Evolutionary conservation across 139 green algal genomes (phyloP).

Genomic region (Desmodesmus armatus): DNA sequence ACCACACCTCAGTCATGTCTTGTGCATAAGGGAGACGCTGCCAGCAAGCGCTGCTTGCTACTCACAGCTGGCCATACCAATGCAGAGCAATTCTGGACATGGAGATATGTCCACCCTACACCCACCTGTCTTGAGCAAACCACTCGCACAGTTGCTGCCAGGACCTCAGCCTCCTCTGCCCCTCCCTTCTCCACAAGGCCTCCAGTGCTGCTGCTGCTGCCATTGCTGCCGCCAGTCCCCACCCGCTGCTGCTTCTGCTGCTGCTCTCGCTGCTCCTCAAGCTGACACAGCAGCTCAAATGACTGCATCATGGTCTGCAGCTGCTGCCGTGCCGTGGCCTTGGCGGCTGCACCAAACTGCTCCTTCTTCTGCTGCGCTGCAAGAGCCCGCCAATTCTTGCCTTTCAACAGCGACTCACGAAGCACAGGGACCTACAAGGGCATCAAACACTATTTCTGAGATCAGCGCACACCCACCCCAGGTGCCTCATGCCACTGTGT

Average conservation of each 20-base stretch:
- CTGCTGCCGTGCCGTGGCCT: slow-evolving; percentile 47
- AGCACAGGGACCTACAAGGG: slow-evolving; percentile 66
- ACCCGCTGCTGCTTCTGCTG: neutral
- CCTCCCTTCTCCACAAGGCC: slow-evolving; percentile 8
- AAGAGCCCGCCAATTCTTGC: slow-evolving; percentile 66
- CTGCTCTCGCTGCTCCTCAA: slow-evolving; percentile 29
- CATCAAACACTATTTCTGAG: neutral
- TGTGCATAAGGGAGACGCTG: no score
- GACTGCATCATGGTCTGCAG: slow-evolving; percentile 63
- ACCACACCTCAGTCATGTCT: no score
- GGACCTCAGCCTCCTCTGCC: neutral
- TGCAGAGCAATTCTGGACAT: neutral
- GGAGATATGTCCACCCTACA: neutral
- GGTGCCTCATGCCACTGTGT: no score
- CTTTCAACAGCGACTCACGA: slow-evolving; percentile 58
- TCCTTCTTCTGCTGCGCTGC: slow-evolving; percentile 42
- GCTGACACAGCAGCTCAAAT: slow-evolving; percentile 45
- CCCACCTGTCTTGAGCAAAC: slow-evolving; percentile 28
- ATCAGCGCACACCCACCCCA: no score
- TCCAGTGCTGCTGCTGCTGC: neutral
- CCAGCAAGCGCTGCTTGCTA: no score
- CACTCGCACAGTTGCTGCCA: neutral
- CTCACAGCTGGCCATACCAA: no score
- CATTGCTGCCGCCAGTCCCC: neutral
- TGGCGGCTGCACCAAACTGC: slow-evolving; percentile 52